Conservation (phyloP, 345 rosid species). For the Populus davidiana region DNA sequence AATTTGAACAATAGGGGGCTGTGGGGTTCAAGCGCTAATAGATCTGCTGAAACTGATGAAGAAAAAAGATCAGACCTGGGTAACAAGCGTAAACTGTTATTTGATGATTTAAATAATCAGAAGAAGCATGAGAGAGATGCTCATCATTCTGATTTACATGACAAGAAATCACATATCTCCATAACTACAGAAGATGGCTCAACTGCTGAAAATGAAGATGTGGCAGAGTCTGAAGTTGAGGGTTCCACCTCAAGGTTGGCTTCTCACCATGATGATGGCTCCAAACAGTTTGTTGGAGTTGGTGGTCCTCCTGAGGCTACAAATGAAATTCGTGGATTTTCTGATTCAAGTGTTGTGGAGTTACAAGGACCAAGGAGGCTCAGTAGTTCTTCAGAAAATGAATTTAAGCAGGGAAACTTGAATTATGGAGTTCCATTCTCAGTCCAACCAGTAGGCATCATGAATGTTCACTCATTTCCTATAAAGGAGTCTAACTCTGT, state of each 20-base stretch:
- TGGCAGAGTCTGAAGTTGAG: conserved; percentile 93
- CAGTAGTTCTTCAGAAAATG: conserved; percentile 45
- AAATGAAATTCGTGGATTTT: conserved; percentile 46
- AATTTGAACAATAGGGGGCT: conserved; percentile 46
- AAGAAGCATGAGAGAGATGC: conserved; percentile 62
- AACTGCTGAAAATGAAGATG: conserved; percentile 90
- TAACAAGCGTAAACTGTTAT: conserved; percentile 62
- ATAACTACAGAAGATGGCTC: conserved; percentile 80
- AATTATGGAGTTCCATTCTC: conserved; percentile 52
- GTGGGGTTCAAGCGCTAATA: conserved; percentile 45
- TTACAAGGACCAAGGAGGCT: conserved; percentile 41
- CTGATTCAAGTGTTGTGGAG: conserved; percentile 44
- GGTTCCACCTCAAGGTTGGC: conserved; percentile 61
- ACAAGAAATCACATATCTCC: conserved; percentile 76
- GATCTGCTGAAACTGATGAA: conserved; percentile 51
- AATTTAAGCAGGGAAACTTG: conserved; percentile 49
- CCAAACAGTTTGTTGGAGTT: conserved; percentile 42
- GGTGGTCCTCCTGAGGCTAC: conserved; percentile 42
- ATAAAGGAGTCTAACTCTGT: conserved; percentile 50
- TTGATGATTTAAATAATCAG: conserved; percentile 50
- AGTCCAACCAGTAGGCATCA: conserved; percentile 42
- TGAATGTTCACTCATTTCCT: conserved; percentile 46
- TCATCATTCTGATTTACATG: conserved; percentile 45
- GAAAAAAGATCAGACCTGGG: conserved; percentile 49
- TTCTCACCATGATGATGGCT: conserved; percentile 44